These are phyloP conservation scores for Solanum sparsipilum DNA, from an alignment of 257 asterid species.

Conservation along the genomic window DNA sequence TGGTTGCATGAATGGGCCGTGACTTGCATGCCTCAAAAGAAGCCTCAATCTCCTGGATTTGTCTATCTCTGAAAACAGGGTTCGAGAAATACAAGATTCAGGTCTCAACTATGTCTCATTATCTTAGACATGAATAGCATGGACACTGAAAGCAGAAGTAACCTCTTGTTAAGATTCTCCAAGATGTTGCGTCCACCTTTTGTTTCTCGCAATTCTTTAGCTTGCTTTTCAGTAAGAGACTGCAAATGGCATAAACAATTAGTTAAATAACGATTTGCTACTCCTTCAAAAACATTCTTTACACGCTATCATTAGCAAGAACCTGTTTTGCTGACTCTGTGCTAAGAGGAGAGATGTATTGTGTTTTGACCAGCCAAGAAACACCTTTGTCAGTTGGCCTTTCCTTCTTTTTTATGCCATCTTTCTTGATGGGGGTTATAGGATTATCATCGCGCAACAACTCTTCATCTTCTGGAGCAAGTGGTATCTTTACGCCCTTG, in stretches of 20 bases:
- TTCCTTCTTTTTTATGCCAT: conserved; percentile 85
- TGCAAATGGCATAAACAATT: conserved; percentile 19
- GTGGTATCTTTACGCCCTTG: conserved; percentile 50
- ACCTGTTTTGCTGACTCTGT: conserved; percentile 87
- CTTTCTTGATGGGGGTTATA: conserved; percentile 71
- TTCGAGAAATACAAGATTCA: neutral
- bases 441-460: conserved; percentile 86
- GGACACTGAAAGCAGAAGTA: conserved; percentile 18
- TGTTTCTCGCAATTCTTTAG: conserved; percentile 80
- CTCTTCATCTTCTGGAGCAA: conserved; percentile 89
- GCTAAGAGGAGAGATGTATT: conserved; percentile 90
- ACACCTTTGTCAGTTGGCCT: conserved; percentile 95
- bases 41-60: conserved; percentile 55
- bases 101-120: neutral
- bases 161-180: conserved; percentile 86
- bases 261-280: neutral
- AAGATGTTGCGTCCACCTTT: conserved; percentile 48
- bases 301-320: neutral
- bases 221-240: conserved; percentile 90
- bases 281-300: neutral
- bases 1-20: conserved; percentile 72
- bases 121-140: neutral
- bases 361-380: conserved; percentile 97
- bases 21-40: conserved; percentile 82
- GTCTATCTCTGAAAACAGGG: conserved; percentile 48